phyloP scores from a whole-genome alignment of 768 basidiomycete genomes.

The Tylopilus vinaceipallidus region DNA sequence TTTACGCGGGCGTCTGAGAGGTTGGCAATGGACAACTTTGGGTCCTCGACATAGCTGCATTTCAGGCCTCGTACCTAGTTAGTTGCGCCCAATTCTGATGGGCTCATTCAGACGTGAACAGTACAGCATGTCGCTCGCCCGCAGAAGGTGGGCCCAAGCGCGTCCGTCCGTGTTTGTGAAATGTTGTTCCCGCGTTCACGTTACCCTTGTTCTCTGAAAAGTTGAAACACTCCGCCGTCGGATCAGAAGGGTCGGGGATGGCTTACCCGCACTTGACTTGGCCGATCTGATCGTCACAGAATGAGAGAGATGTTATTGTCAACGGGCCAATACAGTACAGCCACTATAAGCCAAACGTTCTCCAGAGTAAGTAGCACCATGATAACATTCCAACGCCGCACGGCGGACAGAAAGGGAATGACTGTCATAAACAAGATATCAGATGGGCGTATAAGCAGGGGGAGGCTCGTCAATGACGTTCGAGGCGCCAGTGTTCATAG shows the following conservation, averaged over 20 bases:
- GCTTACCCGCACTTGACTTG: background rate
- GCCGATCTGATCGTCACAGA: background rate
- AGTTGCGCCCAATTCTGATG: background rate
- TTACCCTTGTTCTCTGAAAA: background rate
- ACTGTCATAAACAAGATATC: background rate
- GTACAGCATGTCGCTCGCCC: background rate
- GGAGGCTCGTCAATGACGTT: conserved; percentile 18
- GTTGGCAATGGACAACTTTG: no score
- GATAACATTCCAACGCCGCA: background rate
- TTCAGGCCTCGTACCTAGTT: no score
- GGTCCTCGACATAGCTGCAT: background rate
- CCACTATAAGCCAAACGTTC: background rate
- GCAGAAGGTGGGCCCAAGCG: background rate
- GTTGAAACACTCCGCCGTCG: background rate
- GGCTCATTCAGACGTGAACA: background rate
- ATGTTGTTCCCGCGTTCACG: background rate
- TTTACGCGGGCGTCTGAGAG: background rate
- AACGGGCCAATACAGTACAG: conserved; percentile 3
- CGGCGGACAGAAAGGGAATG: background rate
- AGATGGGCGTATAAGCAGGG: conserved; percentile 27
- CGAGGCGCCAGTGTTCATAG: conserved; percentile 14
- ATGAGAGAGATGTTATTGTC: conserved; percentile 3
- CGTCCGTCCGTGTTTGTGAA: background rate
- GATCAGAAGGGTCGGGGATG: background rate
- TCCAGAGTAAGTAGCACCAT: no score